phyloP scores from a whole-genome alignment of 805 yeast species.

The Schwanniomyces occidentalis region DNA sequence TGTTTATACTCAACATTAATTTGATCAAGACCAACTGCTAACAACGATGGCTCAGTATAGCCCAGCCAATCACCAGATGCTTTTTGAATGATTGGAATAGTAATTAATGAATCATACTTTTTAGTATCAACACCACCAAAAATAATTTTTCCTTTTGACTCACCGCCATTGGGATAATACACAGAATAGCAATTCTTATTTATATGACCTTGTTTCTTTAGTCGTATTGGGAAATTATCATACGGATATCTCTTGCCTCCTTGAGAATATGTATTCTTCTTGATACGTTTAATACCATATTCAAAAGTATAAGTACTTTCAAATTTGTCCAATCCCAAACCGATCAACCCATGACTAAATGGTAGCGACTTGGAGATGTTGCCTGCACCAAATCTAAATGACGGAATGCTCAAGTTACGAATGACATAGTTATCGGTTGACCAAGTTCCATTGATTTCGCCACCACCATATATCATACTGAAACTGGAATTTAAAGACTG shows the following conservation, averaged over 20 bases:
- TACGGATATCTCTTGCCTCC: conserved; percentile 1
- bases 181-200: conserved; percentile 4
- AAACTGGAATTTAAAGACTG: not conserved
- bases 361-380: not conserved
- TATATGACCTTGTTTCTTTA: conserved; percentile 2
- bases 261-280: conserved; percentile 1
- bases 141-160: not conserved
- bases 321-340: conserved; percentile 4
- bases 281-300: conserved; percentile 2
- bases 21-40: conserved; percentile 10
- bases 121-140: conserved; percentile 7
- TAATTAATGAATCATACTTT: conserved; percentile 8
- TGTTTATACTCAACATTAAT: not conserved
- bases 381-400: conserved; percentile 3
- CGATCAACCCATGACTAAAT: conserved; percentile 2
- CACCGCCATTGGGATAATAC: conserved; percentile 1
- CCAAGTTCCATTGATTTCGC: conserved; percentile 5
- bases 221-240: conserved; percentile 4
- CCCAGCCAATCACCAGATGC: conserved; percentile 7
- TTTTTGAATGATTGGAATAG: conserved; percentile 9
- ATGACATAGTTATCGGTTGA: not conserved
- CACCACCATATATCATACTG: conserved; percentile 5
- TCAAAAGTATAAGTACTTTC: conserved; percentile 6
- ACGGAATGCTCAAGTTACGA: not conserved
- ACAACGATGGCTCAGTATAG: conserved; percentile 7